Percentiles rank a stretch among this genome's conserved stretches.
Evolutionary conservation across 2,329 filamentous ascomycete species (phyloP).

Genomic region (Bipolaris cookei): DNA sequence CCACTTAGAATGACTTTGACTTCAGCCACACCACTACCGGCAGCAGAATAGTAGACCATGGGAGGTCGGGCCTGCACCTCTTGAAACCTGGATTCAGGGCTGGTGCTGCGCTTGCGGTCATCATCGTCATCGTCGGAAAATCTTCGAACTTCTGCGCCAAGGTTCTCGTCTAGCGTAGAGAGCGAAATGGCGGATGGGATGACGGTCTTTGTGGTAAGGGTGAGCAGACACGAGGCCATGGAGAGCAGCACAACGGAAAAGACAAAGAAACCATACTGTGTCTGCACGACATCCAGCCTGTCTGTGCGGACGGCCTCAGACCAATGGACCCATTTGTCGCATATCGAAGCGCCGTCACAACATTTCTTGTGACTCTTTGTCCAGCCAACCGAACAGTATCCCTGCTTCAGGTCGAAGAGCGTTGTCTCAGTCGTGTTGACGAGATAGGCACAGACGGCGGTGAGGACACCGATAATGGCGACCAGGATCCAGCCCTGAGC

Average conservation of each 20-base stretch:
- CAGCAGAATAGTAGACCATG: constrained; percentile 94
- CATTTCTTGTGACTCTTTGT: constrained; percentile 73
- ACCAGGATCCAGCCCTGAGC: constrained; percentile 94
- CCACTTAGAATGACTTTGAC: constrained; percentile 98
- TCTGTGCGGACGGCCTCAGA: constrained; percentile 63
- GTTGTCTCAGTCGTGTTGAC: constrained; percentile 86
- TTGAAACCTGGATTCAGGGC: constrained; percentile 50
- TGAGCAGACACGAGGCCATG: constrained; percentile 75
- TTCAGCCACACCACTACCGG: constrained; percentile 94
- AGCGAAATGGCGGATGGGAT: constrained; percentile 88
- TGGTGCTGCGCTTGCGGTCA: constrained; percentile 50
- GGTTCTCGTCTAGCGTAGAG: constrained; percentile 88
- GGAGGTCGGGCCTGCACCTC: constrained; percentile 61
- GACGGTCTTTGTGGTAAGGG: constrained; percentile 89
- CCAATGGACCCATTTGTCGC: constrained; percentile 68
- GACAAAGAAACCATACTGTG: constrained; percentile 81
- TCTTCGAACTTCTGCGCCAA: constrained; percentile 66
- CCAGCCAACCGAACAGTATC: constrained; percentile 77
- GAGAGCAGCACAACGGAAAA: constrained; percentile 73
- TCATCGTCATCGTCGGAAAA: constrained; percentile 54
- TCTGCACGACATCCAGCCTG: constrained; percentile 60
- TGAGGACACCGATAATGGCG: constrained; percentile 84
- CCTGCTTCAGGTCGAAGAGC: constrained; percentile 89
- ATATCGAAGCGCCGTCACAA: constrained; percentile 62
- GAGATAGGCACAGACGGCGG: constrained; percentile 83